Evolutionary conservation across 106 monocot genomes (phyloP).

Genomic region (Dioscorea zingiberensis): DNA sequence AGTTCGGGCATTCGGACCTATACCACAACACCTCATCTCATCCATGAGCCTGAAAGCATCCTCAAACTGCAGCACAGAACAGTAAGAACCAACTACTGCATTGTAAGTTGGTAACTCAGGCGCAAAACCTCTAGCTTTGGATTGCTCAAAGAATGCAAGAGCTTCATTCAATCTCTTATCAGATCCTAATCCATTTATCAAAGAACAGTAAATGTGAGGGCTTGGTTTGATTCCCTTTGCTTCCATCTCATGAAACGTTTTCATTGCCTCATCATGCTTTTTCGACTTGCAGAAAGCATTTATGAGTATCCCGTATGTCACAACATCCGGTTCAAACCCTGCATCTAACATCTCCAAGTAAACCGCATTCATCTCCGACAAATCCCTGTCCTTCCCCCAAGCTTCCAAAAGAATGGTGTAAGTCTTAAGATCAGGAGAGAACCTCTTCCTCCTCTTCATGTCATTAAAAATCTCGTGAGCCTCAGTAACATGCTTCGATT

Average conservation of each 20-base stretch:
- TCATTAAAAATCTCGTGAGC: constrained; percentile 62
- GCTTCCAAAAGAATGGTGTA: constrained; percentile 89
- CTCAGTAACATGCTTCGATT: constrained; percentile 60
- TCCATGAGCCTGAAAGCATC: constrained; percentile 61
- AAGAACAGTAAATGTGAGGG: constrained; percentile 74
- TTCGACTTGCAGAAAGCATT: constrained; percentile 64
- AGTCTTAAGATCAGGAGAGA: constrained; percentile 71
- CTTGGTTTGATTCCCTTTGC: constrained; percentile 45
- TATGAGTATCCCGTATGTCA: constrained; percentile 78
- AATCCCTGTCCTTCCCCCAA: constrained; percentile 52
- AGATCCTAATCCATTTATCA: constrained; percentile 85
- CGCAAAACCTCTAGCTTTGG: constrained; percentile 41
- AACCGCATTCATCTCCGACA: constrained; percentile 38
- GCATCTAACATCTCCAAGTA: constrained; percentile 58
- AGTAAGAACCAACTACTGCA: constrained; percentile 80
- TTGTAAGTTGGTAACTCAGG: constrained; percentile 76
- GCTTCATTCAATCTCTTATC: constrained; percentile 72
- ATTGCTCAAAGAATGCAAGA: constrained; percentile 53
- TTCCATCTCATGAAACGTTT: constrained; percentile 59
- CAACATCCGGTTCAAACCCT: constrained; percentile 67
- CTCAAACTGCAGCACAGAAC: constrained; percentile 43
- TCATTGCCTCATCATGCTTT: constrained; percentile 56
- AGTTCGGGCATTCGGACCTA: constrained; percentile 72
- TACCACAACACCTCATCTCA: constrained; percentile 51
- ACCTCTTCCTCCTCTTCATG: constrained; percentile 45